Evolutionary conservation across 129 eudicot species (phyloP).

Genomic region (Oenanthe sinensis): DNA sequence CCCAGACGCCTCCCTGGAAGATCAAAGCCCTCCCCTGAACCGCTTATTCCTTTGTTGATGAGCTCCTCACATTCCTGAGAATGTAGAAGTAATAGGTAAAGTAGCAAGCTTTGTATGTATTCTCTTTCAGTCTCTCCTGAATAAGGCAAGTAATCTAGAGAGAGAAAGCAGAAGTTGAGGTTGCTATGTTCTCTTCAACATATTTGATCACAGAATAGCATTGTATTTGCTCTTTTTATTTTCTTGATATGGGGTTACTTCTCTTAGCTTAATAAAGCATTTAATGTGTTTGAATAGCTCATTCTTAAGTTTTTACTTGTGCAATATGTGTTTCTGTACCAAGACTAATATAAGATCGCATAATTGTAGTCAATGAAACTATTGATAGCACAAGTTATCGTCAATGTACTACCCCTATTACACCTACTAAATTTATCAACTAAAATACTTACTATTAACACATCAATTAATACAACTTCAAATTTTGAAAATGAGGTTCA

Average conservation of each 20-base stretch:
- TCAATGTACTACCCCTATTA: not conserved
- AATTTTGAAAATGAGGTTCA: not conserved
- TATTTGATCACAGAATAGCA: not conserved
- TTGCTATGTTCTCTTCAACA: not conserved
- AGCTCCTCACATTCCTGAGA: constrained; percentile 83
- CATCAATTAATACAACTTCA: not conserved
- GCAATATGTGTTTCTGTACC: not conserved
- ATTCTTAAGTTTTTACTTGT: not conserved
- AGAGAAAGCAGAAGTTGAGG: not conserved
- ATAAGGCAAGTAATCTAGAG: not conserved
- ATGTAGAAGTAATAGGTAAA: not conserved
- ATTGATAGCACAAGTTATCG: not conserved
- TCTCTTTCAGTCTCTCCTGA: not conserved
- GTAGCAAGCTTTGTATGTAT: not conserved
- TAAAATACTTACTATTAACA: not conserved
- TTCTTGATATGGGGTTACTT: not conserved
- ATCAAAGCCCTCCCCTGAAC: constrained; percentile 74
- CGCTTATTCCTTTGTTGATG: constrained; percentile 59
- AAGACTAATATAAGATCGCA: not conserved
- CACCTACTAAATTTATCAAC: not conserved
- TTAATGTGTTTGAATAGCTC: not conserved
- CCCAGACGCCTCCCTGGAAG: constrained; percentile 84
- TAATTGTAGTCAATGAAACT: not conserved
- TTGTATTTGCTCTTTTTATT: not conserved
- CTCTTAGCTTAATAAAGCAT: not conserved